Percentiles rank a stretch among this genome's conserved stretches.
Evolutionary conservation across 305 asterid species (phyloP).

Genomic region (Plantago coronopus): DNA sequence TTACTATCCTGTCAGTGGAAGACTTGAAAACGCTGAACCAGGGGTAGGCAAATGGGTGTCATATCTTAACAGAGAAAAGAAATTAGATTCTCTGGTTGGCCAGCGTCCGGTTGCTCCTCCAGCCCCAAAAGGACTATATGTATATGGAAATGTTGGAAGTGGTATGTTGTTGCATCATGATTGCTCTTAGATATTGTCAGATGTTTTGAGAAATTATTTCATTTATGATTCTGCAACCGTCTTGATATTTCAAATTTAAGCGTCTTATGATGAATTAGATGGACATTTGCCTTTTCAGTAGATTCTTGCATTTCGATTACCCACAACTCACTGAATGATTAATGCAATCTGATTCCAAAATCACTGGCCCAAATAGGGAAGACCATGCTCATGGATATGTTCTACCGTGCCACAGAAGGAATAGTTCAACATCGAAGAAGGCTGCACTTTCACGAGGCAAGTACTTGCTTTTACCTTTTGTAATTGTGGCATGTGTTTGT

Average conservation of each 20-base stretch:
- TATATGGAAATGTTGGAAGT: conserved; percentile 96
- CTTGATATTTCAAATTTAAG: conserved; percentile 15
- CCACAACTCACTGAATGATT: too few relatives aligned
- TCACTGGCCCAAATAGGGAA: conserved; percentile 54
- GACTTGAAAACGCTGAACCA: conserved; percentile 50
- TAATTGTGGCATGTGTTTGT: conserved; percentile 1
- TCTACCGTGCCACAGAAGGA: conserved; percentile 80
- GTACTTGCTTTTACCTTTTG: conserved; percentile 29
- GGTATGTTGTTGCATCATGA: conserved; percentile 53
- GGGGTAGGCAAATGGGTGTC: conserved; percentile 99
- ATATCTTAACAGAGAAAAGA: conserved; percentile 92
- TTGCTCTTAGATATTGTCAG: conserved; percentile 7
- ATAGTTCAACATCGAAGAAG: conserved; percentile 83
- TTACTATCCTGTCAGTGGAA: conserved; percentile 37
- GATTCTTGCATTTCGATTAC: not conserved
- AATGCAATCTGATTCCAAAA: conserved; percentile 26
- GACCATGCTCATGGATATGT: conserved; percentile 99
- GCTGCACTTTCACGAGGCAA: conserved; percentile 93
- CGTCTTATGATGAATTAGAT: conserved; percentile 8
- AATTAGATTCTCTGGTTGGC: conserved; percentile 68
- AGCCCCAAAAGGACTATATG: conserved; percentile 88
- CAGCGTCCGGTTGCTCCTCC: conserved; percentile 81
- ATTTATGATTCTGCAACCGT: conserved; percentile 10
- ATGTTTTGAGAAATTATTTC: conserved; percentile 5
- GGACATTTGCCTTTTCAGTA: not conserved